These are phyloP conservation scores for Talinum fruticosum DNA, from an alignment of 148 eudicot species.

Conservation along the genomic window DNA sequence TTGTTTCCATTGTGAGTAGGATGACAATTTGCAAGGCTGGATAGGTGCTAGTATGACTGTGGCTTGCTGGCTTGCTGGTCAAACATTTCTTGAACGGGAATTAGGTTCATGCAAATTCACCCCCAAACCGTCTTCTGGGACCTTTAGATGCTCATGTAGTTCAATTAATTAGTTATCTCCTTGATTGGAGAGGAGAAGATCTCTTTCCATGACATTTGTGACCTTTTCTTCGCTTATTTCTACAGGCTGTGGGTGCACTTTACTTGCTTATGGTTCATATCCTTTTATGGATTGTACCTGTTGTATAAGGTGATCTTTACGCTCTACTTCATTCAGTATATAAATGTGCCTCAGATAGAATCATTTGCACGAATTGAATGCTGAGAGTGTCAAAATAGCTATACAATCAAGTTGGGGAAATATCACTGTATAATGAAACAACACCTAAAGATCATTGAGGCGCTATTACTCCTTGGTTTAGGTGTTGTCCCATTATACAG, in stretches of 20 bases:
- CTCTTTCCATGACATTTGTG: conserved; percentile 13
- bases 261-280: conserved; percentile 74
- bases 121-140: background rate
- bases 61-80: background rate
- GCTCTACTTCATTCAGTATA: conserved; percentile 1
- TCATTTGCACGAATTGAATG: conserved; percentile 4
- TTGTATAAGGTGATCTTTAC: conserved; percentile 61
- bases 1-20: background rate
- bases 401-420: background rate
- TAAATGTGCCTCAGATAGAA: conserved; percentile 10
- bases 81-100: background rate
- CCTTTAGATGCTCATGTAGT: background rate
- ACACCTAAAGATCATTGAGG: too few species aligned
- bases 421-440: background rate
- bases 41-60: background rate
- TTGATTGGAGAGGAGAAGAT: background rate
- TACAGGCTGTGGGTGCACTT: conserved; percentile 96
- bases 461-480: background rate
- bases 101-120: background rate
- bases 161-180: background rate
- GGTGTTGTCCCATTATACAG: background rate
- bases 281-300: conserved; percentile 69
- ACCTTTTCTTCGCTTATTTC: conserved; percentile 19
- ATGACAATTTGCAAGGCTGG: background rate
- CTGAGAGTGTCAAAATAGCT: background rate